Evolutionary conservation across 2,329 filamentous ascomycete species (phyloP), one percentile per base, ranked within the genome.

Genomic region (Onygenales sp.): DNA sequence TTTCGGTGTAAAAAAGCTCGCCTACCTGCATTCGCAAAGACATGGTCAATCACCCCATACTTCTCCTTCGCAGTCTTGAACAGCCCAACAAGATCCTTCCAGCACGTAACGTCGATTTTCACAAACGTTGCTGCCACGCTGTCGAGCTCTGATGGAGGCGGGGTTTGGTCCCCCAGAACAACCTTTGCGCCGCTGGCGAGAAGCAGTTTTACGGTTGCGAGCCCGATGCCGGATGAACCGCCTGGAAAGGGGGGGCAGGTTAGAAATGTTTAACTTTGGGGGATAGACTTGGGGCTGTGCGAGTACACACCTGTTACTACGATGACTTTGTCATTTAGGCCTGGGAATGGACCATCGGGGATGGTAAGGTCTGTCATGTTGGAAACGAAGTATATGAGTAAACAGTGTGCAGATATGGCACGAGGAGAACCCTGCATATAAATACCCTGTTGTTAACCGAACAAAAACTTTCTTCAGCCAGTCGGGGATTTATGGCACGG

Each of bases 191-290:
- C 80, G 0, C 76, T 63, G 0, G 72, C 66, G 6, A 83, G 68
- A 11, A 83, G 73, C 2, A 78, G 67, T 7, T 74, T 64, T 6
- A 75, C 72, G 1, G 81, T 82, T 52, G 77, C 77, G 11, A 82
- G 72, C 34, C 81, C 81, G 51, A 84, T 84, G 13, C 82, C 82
- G 2, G 79, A 81, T 0, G 78, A 79, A 53, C 78, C 78, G 48
- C 81, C 80, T 76, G 52, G 21, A 46, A 39, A 27, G 4, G 8
- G 11, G 13, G 53, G 32, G 17, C n/a, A 53, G 43, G 43, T 54
- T 49, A 52, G 34, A 37, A 36, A 27, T 27, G 21, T 4, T 27
- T 5, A 27, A 27, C 21, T 27, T 27, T 27, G 21, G 3, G 4
- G 21, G 21, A 3, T 27, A 27, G 21, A 27, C 21, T 17, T 42